Percentiles rank a stretch among this genome's conserved stretches.
These are phyloP conservation scores for Gamsiella multidivaricata DNA, from an alignment of 192 early-diverging fungal genomes.

Conservation along the genomic window DNA sequence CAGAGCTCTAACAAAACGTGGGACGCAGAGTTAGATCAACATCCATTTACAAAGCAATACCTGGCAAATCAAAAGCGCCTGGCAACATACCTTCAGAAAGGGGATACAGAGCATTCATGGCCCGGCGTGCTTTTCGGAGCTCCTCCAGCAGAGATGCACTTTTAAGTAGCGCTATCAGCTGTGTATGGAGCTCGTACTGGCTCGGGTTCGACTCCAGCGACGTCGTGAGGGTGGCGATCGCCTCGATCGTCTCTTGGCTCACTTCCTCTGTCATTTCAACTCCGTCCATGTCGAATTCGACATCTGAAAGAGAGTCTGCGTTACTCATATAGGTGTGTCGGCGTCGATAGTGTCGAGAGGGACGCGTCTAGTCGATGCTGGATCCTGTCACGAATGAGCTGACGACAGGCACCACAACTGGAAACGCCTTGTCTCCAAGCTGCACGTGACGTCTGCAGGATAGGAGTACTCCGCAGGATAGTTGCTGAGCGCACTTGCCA, in stretches of 20 bases:
- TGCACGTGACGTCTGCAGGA: no score
- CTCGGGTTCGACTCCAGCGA: slow-evolving; percentile 47
- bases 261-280: not conserved
- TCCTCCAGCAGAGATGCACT: slow-evolving; percentile 56
- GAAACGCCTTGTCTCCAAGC: no score
- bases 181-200: slow-evolving; percentile 66
- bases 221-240: slow-evolving; percentile 14
- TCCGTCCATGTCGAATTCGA: slow-evolving; percentile 32
- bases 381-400: no score
- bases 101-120: slow-evolving; percentile 69
- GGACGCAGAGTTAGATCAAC: not conserved
- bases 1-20: slow-evolving; percentile 65
- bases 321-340: slow-evolving; percentile 4
- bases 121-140: slow-evolving; percentile 63
- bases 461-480: no score
- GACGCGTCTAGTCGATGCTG: no score
- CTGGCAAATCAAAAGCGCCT: not conserved
- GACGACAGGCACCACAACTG: no score
- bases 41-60: not conserved
- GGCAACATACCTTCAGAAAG: slow-evolving; percentile 68
- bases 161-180: slow-evolving; percentile 57
- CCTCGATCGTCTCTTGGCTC: slow-evolving; percentile 12
- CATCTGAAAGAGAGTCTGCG: slow-evolving; percentile 15
- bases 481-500: no score
- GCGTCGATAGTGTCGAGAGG: no score